Conservation (phyloP, 1,284 basidiomycete species). For the Microbotryum violaceum region DNA sequence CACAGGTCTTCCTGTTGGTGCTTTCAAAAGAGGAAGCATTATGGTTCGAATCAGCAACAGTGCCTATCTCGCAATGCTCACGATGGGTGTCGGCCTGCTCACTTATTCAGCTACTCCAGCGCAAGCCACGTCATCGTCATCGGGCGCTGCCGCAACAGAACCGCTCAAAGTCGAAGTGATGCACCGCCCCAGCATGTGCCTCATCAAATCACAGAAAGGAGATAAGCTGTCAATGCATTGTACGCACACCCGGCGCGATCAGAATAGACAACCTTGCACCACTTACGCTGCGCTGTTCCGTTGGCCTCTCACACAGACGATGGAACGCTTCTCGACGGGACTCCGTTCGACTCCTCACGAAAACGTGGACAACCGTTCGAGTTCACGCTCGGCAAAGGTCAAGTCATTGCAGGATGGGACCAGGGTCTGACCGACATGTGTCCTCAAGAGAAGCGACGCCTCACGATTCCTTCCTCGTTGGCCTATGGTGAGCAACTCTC, state of each 20-base stretch:
- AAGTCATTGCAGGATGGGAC: constrained; percentile 50
- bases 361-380: constrained; percentile 49
- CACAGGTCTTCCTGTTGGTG: too few relatives aligned
- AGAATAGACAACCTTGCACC: constrained; percentile 9
- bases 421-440: constrained; percentile 52
- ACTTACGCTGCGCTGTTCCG: background rate
- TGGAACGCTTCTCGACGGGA: constrained; percentile 47
- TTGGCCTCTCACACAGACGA: constrained; percentile 39
- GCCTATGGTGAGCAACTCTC: constrained; percentile 55
- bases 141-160: background rate
- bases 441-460: constrained; percentile 67
- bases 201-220: constrained; percentile 45
- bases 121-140: background rate
- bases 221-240: constrained; percentile 48
- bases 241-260: constrained; percentile 13
- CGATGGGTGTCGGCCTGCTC: too few relatives aligned
- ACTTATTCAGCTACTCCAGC: background rate
- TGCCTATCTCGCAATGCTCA: too few relatives aligned
- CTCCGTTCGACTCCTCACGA: constrained; percentile 50
- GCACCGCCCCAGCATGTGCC: constrained; percentile 45
- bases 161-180: constrained; percentile 38
- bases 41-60: too few relatives aligned
- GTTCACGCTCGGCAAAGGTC: constrained; percentile 47
- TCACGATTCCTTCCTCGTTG: constrained; percentile 51
- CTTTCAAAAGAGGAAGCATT: too few relatives aligned